A percentile compares a stretch with the other conserved stretches of the same genome.
phyloP scores from a whole-genome alignment of 129 eudicot species.

The Flaveria linearis region DNA sequence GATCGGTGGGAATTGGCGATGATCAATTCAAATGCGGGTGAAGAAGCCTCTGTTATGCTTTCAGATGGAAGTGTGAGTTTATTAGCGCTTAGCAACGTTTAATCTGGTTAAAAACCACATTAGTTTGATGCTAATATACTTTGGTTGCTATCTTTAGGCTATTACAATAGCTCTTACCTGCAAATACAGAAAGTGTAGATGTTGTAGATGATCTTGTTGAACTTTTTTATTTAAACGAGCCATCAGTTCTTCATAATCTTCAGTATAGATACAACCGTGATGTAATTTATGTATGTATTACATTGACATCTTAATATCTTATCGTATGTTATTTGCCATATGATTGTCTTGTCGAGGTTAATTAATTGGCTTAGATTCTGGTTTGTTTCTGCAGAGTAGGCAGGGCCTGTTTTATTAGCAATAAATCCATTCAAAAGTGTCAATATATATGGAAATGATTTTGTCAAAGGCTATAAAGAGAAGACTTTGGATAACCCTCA shows the following conservation, averaged over 20 bases:
- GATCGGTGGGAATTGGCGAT: too few species aligned
- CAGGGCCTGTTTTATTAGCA: constrained; percentile 85
- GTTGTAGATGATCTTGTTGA: constrained; percentile 88
- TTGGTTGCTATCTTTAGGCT: constrained; percentile 44
- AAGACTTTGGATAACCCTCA: constrained; percentile 77
- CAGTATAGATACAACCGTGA: too few species aligned
- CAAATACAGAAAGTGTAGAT: constrained; percentile 81
- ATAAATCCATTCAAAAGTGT: constrained; percentile 86
- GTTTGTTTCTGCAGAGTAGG: constrained; percentile 61
- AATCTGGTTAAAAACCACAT: not conserved
- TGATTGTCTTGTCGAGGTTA: too few species aligned
- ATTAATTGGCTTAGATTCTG: constrained; percentile 26
- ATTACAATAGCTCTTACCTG: constrained; percentile 74
- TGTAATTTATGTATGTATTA: too few species aligned
- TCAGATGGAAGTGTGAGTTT: constrained; percentile 77
- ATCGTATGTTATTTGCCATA: too few species aligned
- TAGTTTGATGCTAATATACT: constrained; percentile 21
- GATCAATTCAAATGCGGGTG: too few species aligned
- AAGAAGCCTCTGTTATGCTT: constrained; percentile 67
- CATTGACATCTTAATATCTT: too few species aligned
- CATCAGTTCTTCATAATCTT: constrained; percentile 80
- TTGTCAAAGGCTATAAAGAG: constrained; percentile 63
- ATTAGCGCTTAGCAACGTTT: constrained; percentile 1
- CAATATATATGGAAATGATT: constrained; percentile 56
- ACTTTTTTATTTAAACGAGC: constrained; percentile 88